phyloP scores from a whole-genome alignment of 306 rosid genomes.

The Cucurbita moschata region DNA sequence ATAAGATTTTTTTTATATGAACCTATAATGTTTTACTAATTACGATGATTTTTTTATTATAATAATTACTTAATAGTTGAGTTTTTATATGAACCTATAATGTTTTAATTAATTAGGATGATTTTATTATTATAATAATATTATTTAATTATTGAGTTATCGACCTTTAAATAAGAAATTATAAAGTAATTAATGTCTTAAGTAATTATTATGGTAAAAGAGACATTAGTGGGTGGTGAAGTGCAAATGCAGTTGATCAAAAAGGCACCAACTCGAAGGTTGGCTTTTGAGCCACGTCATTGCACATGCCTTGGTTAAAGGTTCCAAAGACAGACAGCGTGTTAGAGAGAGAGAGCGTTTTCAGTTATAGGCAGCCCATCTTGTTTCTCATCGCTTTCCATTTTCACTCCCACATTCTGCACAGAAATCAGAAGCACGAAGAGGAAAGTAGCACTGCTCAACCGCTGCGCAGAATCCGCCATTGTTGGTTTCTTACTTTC shows the following conservation, averaged over 20 bases:
- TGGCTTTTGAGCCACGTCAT: slow-evolving; percentile 1
- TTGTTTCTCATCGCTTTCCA: background rate
- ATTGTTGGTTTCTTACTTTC: background rate
- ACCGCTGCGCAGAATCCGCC: background rate
- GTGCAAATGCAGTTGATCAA: background rate
- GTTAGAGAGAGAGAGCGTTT: background rate
- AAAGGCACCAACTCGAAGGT: background rate
- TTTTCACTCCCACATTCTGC: background rate
- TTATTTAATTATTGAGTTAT: too few relatives aligned
- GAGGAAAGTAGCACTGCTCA: background rate
- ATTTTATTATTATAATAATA: too few relatives aligned
- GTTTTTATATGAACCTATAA: too few relatives aligned
- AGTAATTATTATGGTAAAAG: too few relatives aligned
- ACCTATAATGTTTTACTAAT: too few relatives aligned
- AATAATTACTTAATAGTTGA: too few relatives aligned
- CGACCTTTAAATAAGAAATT: too few relatives aligned
- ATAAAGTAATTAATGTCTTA: too few relatives aligned
- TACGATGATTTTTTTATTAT: too few relatives aligned
- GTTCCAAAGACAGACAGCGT: background rate
- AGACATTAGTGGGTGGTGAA: background rate
- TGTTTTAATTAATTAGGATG: too few relatives aligned
- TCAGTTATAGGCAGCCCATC: background rate
- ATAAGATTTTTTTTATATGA: too few relatives aligned
- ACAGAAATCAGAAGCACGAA: background rate
- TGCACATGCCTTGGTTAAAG: slow-evolving; percentile 2